These are phyloP conservation scores for Uronychia binucleata DNA, from an alignment of 73 alveolate species.

Conservation along the genomic window DNA sequence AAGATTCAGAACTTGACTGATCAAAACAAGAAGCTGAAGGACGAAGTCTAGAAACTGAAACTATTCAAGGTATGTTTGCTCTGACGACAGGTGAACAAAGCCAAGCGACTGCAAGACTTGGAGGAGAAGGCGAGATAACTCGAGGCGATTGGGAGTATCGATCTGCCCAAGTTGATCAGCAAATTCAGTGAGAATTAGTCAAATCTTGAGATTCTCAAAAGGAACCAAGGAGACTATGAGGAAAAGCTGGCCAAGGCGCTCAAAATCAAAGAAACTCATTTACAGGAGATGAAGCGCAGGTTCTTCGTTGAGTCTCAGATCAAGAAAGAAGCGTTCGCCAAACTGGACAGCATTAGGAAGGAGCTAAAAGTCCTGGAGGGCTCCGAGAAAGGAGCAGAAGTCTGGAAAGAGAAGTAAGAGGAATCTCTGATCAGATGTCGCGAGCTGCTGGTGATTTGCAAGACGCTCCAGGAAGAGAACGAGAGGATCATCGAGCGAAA, in stretches of 20 bases:
- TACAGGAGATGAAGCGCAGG: conserved; percentile 1
- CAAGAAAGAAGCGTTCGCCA: conserved; percentile 31
- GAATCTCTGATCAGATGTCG: not conserved
- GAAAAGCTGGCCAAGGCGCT: not conserved
- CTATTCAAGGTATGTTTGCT: not conserved
- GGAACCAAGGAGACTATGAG: not conserved
- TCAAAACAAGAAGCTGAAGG: conserved; percentile 11
- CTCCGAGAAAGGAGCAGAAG: conserved; percentile 20
- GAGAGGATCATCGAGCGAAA: not conserved
- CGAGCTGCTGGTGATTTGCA: conserved; percentile 40
- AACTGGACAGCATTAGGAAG: conserved; percentile 36
- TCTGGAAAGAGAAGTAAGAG: conserved; percentile 42
- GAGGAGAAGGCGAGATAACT: conserved; percentile 53
- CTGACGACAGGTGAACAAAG: conserved; percentile 23
- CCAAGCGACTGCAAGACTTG: conserved; percentile 42
- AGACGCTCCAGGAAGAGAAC: conserved; percentile 42
- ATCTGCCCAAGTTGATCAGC: conserved; percentile 27
- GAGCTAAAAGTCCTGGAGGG: conserved; percentile 38
- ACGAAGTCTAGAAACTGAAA: conserved; percentile 7
- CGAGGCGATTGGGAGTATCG: conserved; percentile 24
- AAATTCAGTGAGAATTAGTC: conserved; percentile 17
- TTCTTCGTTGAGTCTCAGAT: conserved; percentile 9
- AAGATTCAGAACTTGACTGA: conserved; percentile 36
- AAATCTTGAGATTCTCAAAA: not conserved
- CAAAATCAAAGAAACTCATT: conserved; percentile 3